Evolutionary conservation across 495 filamentous ascomycete species (phyloP).

Genomic region (Aspergillus cavernicola): DNA sequence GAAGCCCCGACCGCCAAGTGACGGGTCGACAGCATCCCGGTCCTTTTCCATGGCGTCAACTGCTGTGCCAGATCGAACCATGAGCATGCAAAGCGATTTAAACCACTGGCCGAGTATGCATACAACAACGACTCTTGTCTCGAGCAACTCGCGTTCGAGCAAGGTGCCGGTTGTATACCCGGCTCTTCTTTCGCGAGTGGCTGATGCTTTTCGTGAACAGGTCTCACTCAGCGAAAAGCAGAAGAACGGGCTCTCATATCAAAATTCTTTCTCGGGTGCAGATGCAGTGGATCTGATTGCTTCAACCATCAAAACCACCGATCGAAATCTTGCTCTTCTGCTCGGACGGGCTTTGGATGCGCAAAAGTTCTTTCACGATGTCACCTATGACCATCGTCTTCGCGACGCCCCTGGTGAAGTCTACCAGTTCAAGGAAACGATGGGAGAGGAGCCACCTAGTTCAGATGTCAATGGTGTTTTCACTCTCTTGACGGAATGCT

Average conservation of each 20-base stretch:
- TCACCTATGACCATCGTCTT: slow-evolving; percentile 93
- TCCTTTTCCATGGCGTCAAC: slow-evolving; percentile 93
- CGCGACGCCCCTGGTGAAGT: slow-evolving; percentile 87
- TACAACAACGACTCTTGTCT: slow-evolving; percentile 39
- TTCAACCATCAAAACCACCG: slow-evolving; percentile 93
- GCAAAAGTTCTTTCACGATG: slow-evolving; percentile 99
- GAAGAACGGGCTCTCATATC: slow-evolving; percentile 97
- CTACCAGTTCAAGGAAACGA: slow-evolving; percentile 92
- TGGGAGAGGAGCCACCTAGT: slow-evolving; percentile 77
- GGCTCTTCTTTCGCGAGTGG: slow-evolving; percentile 84
- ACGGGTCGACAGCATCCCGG: slow-evolving; percentile 44
- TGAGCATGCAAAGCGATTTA: slow-evolving; percentile 44
- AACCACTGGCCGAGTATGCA: slow-evolving; percentile 30
- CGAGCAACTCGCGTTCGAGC: slow-evolving; percentile 47
- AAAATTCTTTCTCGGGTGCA: slow-evolving; percentile 88
- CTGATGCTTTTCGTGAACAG: slow-evolving; percentile 83
- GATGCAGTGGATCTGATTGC: slow-evolving; percentile 94
- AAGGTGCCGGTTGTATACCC: slow-evolving; percentile 84
- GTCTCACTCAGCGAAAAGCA: slow-evolving; percentile 78
- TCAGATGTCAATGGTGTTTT: slow-evolving; percentile 95
- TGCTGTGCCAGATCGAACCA: slow-evolving; percentile 49
- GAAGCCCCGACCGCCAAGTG: slow-evolving; percentile 38
- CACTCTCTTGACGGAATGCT: slow-evolving; percentile 92
- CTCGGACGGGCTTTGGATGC: slow-evolving; percentile 93
- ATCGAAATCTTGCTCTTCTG: slow-evolving; percentile 89